Evolutionary conservation across 1,139 yeast genomes (phyloP).

Genomic region (Hansenula sp.): DNA sequence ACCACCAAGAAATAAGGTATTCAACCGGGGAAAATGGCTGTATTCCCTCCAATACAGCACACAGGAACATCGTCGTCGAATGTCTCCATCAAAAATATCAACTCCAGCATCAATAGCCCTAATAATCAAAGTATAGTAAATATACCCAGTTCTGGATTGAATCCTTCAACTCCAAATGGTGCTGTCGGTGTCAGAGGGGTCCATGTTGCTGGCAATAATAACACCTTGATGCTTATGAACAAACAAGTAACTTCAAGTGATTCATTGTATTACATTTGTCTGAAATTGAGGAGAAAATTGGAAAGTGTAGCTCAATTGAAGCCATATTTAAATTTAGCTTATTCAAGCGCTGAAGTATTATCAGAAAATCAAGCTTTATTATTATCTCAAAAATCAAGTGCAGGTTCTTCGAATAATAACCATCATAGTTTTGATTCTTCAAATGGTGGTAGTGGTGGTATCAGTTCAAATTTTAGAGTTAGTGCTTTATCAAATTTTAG

Average conservation of each 20-base stretch:
- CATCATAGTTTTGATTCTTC: slow-evolving; percentile 16
- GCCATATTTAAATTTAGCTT: slow-evolving; percentile 63
- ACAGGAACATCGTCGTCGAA: slow-evolving; percentile 1
- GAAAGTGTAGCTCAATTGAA: slow-evolving; percentile 66
- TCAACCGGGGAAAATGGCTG: too few relatives aligned
- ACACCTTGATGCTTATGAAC: slow-evolving; percentile 49
- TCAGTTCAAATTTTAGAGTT: slow-evolving; percentile 12
- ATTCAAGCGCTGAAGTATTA: slow-evolving; percentile 57
- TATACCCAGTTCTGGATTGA: not conserved
- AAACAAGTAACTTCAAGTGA: slow-evolving; percentile 62
- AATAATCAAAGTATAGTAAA: not conserved
- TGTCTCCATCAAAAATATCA: not conserved
- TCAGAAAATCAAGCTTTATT: slow-evolving; percentile 73
- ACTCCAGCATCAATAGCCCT: not conserved
- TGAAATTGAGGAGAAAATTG: slow-evolving; percentile 53
- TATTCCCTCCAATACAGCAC: slow-evolving; percentile 1
- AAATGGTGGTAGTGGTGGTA: slow-evolving; percentile 6
- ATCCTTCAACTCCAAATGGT: not conserved
- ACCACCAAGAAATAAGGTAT: too few relatives aligned
- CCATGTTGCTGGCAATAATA: slow-evolving; percentile 9
- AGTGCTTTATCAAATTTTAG: slow-evolving; percentile 20
- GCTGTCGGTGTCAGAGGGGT: not conserved
- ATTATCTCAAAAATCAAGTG: slow-evolving; percentile 35
- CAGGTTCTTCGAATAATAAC: slow-evolving; percentile 7
- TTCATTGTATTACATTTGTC: slow-evolving; percentile 73